These are phyloP conservation scores for Debaryomyces nepalensis DNA, from an alignment of 1,139 yeast genomes.

Conservation along the genomic window DNA sequence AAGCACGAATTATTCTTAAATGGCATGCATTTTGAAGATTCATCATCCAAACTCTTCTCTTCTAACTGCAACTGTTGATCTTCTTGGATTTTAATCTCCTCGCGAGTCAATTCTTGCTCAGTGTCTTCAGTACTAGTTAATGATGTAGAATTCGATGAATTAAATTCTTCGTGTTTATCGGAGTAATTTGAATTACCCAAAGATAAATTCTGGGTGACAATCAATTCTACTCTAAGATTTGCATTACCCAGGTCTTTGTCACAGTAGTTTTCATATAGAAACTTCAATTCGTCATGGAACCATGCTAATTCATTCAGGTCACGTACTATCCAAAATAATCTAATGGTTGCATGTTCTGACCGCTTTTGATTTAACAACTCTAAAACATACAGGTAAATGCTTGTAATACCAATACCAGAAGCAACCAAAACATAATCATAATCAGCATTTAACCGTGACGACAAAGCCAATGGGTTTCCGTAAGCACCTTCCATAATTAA, in stretches of 20 bases:
- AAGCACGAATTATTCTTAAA: constrained; percentile 1
- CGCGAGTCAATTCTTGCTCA: not conserved
- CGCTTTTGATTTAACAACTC: not conserved
- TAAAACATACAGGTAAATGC: constrained; percentile 3
- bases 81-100: not conserved
- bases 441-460: not conserved
- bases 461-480: constrained; percentile 4
- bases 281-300: constrained; percentile 11
- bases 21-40: not conserved
- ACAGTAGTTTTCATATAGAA: constrained; percentile 2
- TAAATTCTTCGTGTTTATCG: not conserved
- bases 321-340: constrained; percentile 11
- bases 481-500: constrained; percentile 12
- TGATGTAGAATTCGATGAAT: not conserved
- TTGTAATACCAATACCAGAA: constrained; percentile 8
- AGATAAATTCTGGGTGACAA: not conserved
- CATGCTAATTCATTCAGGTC: constrained; percentile 8
- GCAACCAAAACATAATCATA: constrained; percentile 2
- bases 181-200: not conserved
- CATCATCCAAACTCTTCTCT: not conserved
- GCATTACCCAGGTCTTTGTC: not conserved
- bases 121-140: not conserved
- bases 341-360: not conserved
- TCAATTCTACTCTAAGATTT: not conserved
- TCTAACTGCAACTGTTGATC: not conserved